Base-by-base conservation (phyloP, 345 rosid species). In the Lenwebbia sp. region DNA sequence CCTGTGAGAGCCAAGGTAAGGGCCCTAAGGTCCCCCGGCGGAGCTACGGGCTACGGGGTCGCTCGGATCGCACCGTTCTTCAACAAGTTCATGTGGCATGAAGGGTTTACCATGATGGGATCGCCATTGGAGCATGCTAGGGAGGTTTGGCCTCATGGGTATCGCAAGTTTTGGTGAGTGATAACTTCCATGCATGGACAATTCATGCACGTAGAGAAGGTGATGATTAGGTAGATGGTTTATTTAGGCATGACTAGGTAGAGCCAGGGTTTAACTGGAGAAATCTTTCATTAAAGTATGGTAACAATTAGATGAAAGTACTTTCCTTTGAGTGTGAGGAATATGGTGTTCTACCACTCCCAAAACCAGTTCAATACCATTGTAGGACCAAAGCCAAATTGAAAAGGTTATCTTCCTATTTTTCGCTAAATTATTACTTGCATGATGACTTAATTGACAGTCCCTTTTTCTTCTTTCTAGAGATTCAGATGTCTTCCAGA, bases 81-180 rank as follows among this genome's bases (percentile, higher is more conserved):
- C 85, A 56, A 85, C 7, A 94, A 94, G 90, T 86, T 86, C 85
- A 94, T 96, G 99, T 95, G 99, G 99, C 95, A 96, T 58, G 99
- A 96, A 92, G 99, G 99, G 53, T 95, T 96, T 85, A 96, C 99
- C 40, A 91, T 96, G 83, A 87, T 91, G 53, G 97, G 95, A 49
- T 94, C 98, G 1, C 93, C 96, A 25, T 37, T 86, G 30, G 92
- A 91, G 82, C 95, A 96, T 78, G 98, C 95, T 56, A 92, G 88
- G 82, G 78, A 87, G 86, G 96, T 96, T 83, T 96, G 96, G 97
- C 97, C 99, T 19, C 58, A 83, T n/a, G 91, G 82, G 74, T 91
- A 90, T 88, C 85, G 83, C 47, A 86, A 85, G 40, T 95, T 94
- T 90, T 94, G 99, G 99, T 96, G 89, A 88, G 90, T 88, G 40